Conservation (phyloP, 805 yeast genomes). For the Cyberlindnera xishuangbannaensis region DNA sequence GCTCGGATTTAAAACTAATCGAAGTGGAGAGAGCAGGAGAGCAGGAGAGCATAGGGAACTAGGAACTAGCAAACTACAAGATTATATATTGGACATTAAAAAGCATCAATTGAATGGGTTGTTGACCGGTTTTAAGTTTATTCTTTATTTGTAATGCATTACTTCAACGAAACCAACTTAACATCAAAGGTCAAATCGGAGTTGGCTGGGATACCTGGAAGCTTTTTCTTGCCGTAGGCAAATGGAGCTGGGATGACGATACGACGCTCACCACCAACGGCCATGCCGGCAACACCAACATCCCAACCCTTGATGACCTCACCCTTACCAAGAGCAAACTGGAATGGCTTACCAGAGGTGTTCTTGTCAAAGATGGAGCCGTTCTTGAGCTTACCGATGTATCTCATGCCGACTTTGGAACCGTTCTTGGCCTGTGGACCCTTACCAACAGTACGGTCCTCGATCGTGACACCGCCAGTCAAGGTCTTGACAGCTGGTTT, state of each 20-base stretch:
- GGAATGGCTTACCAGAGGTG: slow-evolving; percentile 94
- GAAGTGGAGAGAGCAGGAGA: too few species aligned
- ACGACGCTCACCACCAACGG: slow-evolving; percentile 98
- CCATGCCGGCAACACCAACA: slow-evolving; percentile 97
- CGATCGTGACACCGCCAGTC: slow-evolving; percentile 89
- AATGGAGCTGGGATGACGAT: slow-evolving; percentile 91
- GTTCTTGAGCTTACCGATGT: slow-evolving; percentile 94
- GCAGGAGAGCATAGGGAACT: too few species aligned
- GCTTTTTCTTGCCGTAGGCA: slow-evolving; percentile 91
- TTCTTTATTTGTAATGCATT: slow-evolving; percentile 19
- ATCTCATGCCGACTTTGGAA: slow-evolving; percentile 90
- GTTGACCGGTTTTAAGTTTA: too few species aligned
- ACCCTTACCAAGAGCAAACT: slow-evolving; percentile 88
- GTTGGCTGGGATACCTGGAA: slow-evolving; percentile 98
- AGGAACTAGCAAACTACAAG: too few species aligned
- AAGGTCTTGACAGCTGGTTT: slow-evolving; percentile 71
- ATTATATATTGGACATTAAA: too few species aligned
- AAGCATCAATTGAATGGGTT: too few species aligned
- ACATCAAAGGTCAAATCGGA: slow-evolving; percentile 95
- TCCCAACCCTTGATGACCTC: slow-evolving; percentile 99
- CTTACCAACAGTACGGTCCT: slow-evolving; percentile 85
- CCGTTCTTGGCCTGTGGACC: slow-evolving; percentile 88
- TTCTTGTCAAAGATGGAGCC: slow-evolving; percentile 97
- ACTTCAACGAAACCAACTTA: slow-evolving; percentile 86
- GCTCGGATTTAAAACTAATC: too few species aligned